Evolutionary conservation across 495 filamentous ascomycete genomes (phyloP).

Genomic region (Penicillium paradoxum): DNA sequence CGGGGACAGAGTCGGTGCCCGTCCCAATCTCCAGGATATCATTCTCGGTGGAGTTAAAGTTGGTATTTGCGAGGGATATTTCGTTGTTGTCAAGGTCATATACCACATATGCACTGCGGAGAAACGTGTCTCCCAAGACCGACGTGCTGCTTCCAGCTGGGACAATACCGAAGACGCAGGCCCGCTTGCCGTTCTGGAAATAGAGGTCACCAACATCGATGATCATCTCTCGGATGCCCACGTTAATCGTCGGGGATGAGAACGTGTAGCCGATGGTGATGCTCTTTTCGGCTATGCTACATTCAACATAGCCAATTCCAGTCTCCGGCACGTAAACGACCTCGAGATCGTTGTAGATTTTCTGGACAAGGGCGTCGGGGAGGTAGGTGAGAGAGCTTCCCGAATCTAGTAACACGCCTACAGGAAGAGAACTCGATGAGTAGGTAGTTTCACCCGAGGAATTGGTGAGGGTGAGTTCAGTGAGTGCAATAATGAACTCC

Average conservation of each 20-base stretch:
- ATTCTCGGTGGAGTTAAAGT: slow-evolving; percentile 65
- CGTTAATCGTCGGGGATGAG: slow-evolving; percentile 59
- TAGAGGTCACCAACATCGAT: slow-evolving; percentile 54
- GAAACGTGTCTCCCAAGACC: slow-evolving; percentile 88
- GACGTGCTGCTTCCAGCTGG: slow-evolving; percentile 61
- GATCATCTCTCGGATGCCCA: slow-evolving; percentile 73
- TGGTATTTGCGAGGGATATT: slow-evolving; percentile 81
- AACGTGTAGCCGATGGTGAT: slow-evolving; percentile 66
- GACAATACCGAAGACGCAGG: slow-evolving; percentile 73
- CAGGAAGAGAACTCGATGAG: slow-evolving; percentile 49
- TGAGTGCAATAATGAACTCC: slow-evolving; percentile 83
- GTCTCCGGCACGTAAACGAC: slow-evolving; percentile 55
- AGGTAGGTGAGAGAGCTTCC: slow-evolving; percentile 88
- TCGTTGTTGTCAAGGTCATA: slow-evolving; percentile 86
- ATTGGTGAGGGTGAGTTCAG: slow-evolving; percentile 50
- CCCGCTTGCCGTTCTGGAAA: slow-evolving; percentile 56
- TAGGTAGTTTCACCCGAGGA: slow-evolving; percentile 39
- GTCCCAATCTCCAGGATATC: slow-evolving; percentile 69
- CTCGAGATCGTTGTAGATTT: slow-evolving; percentile 59
- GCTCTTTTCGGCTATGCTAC: slow-evolving; percentile 55
- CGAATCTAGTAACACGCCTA: slow-evolving; percentile 79
- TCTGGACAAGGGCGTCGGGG: slow-evolving; percentile 59
- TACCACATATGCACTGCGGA: slow-evolving; percentile 87
- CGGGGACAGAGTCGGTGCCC: slow-evolving; percentile 60
- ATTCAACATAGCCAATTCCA: slow-evolving; percentile 64